phyloP scores from a whole-genome alignment of 108 stramenopile species.

The Nitzschia sp. region DNA sequence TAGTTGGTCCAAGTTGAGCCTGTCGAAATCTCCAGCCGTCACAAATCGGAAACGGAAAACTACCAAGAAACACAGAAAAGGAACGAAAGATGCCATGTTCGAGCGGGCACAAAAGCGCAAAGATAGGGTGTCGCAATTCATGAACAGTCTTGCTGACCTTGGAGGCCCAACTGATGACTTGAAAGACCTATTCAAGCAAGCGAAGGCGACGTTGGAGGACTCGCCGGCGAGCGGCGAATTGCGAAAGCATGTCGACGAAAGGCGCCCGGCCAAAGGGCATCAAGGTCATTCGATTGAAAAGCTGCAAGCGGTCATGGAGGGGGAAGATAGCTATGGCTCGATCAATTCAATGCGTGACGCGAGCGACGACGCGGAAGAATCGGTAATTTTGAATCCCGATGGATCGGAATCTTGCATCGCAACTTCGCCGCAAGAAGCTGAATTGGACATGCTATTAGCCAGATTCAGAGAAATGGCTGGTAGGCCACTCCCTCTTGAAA shows the following conservation, averaged over 20 bases:
- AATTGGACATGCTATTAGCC: slow-evolving; percentile 10
- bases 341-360: too few relatives aligned
- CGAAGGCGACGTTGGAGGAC: slow-evolving; percentile 3
- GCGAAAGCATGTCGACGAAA: background rate
- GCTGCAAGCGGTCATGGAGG: slow-evolving; percentile 2
- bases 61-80: slow-evolving; percentile 19
- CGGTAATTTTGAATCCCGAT: background rate
- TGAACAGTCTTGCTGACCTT: slow-evolving; percentile 23
- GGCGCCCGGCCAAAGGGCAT: background rate
- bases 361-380: background rate
- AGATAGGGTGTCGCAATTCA: slow-evolving; percentile 8
- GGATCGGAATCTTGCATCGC: background rate
- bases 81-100: slow-evolving; percentile 16
- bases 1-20: slow-evolving; percentile 16
- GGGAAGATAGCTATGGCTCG: background rate
- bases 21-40: slow-evolving; percentile 11
- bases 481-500: slow-evolving; percentile 3
- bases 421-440: slow-evolving; percentile 17
- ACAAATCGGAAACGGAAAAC: slow-evolving; percentile 1
- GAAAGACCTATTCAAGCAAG: slow-evolving; percentile 21
- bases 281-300: background rate
- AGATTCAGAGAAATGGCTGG: background rate
- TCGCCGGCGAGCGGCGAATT: background rate
- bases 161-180: slow-evolving; percentile 10
- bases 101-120: slow-evolving; percentile 12